A percentile compares a stretch with the other conserved stretches of the same genome.
phyloP scores from a whole-genome alignment of 2,329 filamentous ascomycete genomes.

The Phialemoniopsis sp. region DNA sequence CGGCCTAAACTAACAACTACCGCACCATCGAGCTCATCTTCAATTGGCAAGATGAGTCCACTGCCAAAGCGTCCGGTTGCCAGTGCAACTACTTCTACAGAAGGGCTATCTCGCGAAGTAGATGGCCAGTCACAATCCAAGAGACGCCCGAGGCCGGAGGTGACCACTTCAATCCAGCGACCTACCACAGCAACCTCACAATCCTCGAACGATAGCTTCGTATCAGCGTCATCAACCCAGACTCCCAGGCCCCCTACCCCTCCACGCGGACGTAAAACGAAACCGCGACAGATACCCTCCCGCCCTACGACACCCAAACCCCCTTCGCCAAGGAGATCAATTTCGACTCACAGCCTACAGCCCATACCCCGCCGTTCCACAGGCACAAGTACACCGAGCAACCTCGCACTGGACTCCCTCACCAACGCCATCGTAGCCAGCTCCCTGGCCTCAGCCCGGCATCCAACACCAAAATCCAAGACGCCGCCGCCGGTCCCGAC shows the following conservation, averaged over 20 bases:
- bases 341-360: constrained; percentile 15
- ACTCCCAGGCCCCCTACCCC: constrained; percentile 16
- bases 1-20: constrained; percentile 24
- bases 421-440: constrained; percentile 73
- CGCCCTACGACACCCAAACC: neutral
- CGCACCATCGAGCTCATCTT: neutral
- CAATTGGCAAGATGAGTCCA: constrained; percentile 4
- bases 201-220: constrained; percentile 43
- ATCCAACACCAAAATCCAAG: constrained; percentile 30
- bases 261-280: constrained; percentile 2
- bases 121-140: neutral
- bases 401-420: constrained; percentile 58
- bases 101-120: no score
- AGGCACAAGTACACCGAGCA: constrained; percentile 15
- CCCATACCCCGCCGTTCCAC: constrained; percentile 7
- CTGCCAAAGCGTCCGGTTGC: no score
- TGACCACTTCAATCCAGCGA: neutral
- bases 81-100: neutral
- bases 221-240: constrained; percentile 25
- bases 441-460: constrained; percentile 63
- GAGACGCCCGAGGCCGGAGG: neutral
- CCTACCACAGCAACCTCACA: constrained; percentile 19
- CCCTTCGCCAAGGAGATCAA: neutral
- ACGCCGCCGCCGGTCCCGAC: constrained; percentile 30
- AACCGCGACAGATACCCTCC: no score